Conservation (phyloP, 768 basidiomycete genomes). For the Pisolithus orientalis region DNA sequence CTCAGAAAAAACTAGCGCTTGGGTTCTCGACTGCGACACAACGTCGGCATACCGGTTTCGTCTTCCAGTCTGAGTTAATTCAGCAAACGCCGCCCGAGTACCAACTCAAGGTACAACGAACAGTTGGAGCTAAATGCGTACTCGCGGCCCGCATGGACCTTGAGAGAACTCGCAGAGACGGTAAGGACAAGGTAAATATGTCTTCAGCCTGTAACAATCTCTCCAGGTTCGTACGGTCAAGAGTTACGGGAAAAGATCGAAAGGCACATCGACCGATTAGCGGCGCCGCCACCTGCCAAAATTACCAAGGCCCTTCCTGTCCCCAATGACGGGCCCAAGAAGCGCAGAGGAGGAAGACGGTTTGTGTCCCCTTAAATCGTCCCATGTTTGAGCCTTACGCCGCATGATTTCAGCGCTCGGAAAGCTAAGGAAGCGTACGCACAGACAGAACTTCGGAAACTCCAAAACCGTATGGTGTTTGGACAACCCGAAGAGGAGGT, state of each 20-base stretch:
- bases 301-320: conserved; percentile 89
- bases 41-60: conserved; percentile 91
- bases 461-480: conserved; percentile 95
- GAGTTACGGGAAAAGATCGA: conserved; percentile 83
- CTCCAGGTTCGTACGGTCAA: conserved; percentile 70
- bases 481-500: conserved; percentile 95
- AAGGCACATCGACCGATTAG: conserved; percentile 83
- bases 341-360: conserved; percentile 94
- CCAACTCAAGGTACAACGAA: conserved; percentile 86
- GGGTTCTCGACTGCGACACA: conserved; percentile 88
- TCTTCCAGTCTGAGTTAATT: conserved; percentile 90
- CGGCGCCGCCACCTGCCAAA: conserved; percentile 92
- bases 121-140: conserved; percentile 86
- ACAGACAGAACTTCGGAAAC: conserved; percentile 91
- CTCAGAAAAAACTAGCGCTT: conserved; percentile 85
- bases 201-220: background rate
- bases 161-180: conserved; percentile 77
- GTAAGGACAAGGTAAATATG: conserved; percentile 34
- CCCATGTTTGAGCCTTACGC: background rate
- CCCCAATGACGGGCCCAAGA: conserved; percentile 93
- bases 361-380: conserved; percentile 27
- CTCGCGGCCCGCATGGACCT: conserved; percentile 92
- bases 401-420: conserved; percentile 55
- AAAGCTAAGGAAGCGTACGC: conserved; percentile 99
- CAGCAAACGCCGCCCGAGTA: conserved; percentile 84